A percentile compares a stretch with the other conserved stretches of the same genome.
Evolutionary conservation across 345 rosid genomes (phyloP).

Genomic region (Eucalyptus erythrocorys): DNA sequence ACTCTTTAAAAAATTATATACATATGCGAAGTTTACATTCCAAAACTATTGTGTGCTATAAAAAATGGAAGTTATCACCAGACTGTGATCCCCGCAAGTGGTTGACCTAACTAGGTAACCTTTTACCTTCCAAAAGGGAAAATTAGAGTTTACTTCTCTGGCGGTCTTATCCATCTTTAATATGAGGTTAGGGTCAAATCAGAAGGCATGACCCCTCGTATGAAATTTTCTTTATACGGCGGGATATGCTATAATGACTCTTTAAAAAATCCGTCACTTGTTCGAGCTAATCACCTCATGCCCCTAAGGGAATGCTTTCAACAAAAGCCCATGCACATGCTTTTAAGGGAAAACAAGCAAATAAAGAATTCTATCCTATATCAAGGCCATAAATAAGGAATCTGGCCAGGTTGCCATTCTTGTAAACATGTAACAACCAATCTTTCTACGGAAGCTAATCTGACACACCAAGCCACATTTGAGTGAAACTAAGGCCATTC

Average conservation of each 20-base stretch:
- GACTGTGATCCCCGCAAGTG: neutral
- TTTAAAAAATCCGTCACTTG: neutral
- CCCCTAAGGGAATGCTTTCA: neutral
- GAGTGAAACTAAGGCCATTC: neutral
- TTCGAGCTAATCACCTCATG: neutral
- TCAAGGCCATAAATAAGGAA: neutral
- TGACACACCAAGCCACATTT: neutral
- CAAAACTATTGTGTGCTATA: neutral
- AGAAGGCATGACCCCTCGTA: neutral
- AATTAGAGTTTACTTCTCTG: neutral
- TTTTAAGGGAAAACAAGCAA: neutral
- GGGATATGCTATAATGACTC: neutral
- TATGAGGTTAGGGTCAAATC: neutral
- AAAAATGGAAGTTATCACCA: neutral
- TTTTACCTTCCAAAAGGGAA: neutral
- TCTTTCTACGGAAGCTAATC: neutral
- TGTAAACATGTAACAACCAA: neutral
- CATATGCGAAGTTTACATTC: neutral
- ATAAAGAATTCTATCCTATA: neutral
- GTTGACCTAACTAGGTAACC: neutral
- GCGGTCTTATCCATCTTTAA: neutral
- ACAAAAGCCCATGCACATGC: neutral
- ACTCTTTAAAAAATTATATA: neutral
- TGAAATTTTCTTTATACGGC: too few species aligned
- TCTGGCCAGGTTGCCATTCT: neutral